phyloP scores from a whole-genome alignment of 805 yeast genomes.

The Yarrowia yakushimensis region DNA sequence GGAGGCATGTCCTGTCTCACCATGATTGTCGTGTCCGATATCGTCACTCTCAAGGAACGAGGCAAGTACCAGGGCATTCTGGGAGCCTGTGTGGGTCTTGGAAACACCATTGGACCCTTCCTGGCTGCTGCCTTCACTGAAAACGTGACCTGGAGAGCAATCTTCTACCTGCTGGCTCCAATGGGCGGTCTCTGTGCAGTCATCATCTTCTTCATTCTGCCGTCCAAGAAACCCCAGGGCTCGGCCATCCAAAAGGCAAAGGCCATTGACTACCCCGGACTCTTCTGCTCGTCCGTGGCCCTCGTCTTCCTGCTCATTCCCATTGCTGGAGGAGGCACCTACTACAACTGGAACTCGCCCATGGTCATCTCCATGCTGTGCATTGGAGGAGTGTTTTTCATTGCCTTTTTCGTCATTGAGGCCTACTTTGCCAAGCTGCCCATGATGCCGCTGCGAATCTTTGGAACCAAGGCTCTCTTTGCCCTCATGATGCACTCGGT shows the following conservation, averaged over 20 bases:
- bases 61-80: slow-evolving; percentile 57
- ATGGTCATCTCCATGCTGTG: slow-evolving; percentile 42
- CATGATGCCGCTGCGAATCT: slow-evolving; percentile 51
- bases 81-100: slow-evolving; percentile 50
- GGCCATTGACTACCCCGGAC: slow-evolving; percentile 52
- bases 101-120: slow-evolving; percentile 55
- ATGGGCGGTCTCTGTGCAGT: slow-evolving; percentile 37
- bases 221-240: slow-evolving; percentile 41
- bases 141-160: slow-evolving; percentile 48
- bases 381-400: slow-evolving; percentile 43
- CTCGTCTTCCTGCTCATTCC: slow-evolving; percentile 52
- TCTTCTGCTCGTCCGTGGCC: slow-evolving; percentile 46
- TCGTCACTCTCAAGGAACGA: slow-evolving; percentile 51
- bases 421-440: slow-evolving; percentile 49
- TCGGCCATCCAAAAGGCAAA: slow-evolving; percentile 41
- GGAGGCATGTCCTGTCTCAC: slow-evolving; percentile 52
- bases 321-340: slow-evolving; percentile 58
- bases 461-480: slow-evolving; percentile 40
- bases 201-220: slow-evolving; percentile 33
- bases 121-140: slow-evolving; percentile 49
- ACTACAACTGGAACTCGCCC: slow-evolving; percentile 53
- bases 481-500: slow-evolving; percentile 42
- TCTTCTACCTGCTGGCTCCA: slow-evolving; percentile 50
- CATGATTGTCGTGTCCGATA: slow-evolving; percentile 54
- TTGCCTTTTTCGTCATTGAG: slow-evolving; percentile 49